Evolutionary conservation across 1,139 yeast species (phyloP), one percentile per base, ranked within the genome.

Genomic region (Blastobotrys buckinghamii): DNA sequence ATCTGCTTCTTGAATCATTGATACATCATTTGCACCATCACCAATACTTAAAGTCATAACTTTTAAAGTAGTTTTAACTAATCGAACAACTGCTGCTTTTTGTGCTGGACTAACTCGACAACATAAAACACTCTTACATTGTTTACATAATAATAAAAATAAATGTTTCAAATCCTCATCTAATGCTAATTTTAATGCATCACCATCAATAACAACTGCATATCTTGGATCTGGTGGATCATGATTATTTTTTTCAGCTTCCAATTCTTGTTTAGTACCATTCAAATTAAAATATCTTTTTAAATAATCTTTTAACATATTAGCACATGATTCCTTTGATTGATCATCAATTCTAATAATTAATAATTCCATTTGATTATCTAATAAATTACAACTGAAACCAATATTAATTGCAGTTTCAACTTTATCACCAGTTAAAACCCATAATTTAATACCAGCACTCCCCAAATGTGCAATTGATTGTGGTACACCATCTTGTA

Each of bases 361-460:
- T 52, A 92, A 69, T 49, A 92, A 72, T 59, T 87, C 84, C 98
- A 92, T 92, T 37, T 82, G 86, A 58, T 79, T 87, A 54, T 85
- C 88, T 54, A 92, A 74, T 55, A 92, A 72, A 61, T 92, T 92
- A 74, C 97, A 92, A 12, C 97, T 88, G 64, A 88, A 92, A 5
- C 98, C 98, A 72, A 92, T 92, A 63, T 92, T 92, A 63, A 92
- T 92, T 9, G 98, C 98, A 30, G 98, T 92, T 69, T 92, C 98
- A 44, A 92, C 94, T 69, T 90, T 86, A 68, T 92, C 98, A 67
- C 98, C 98, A 16, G 98, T 92, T 50, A 92, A 75, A 36, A 92
- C 97, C 98, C 98, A 92, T 49, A 92, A 73, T 67, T 92, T 92
- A 57, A 92, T 85, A 61, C 98, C 98, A 8, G 97, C 97, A 57